Evolutionary conservation across 306 rosid species (phyloP), one percentile per base, ranked within the genome.

Genomic region (Inga oerstediana): DNA sequence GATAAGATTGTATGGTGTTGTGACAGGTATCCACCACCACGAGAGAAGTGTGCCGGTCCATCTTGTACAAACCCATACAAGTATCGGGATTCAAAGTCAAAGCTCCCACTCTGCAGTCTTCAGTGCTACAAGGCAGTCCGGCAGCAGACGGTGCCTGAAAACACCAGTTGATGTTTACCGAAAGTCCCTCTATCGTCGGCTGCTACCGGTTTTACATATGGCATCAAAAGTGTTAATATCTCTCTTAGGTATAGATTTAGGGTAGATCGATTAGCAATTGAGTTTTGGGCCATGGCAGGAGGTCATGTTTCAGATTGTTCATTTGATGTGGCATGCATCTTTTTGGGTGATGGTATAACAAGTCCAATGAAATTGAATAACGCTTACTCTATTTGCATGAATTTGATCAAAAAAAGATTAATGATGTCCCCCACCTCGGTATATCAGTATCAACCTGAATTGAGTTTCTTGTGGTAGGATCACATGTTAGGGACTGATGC

Each of bases 81-180:
- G 87, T 97, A 94, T 82, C 91, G 95, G 87, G 94, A 94, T 89
- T 97, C 98, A 13, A 90, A 91, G 86, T 85, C 91, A 10, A 91
- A 92, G 87, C 93, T 92, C 78, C 97, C 98, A 79, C 97, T 96
- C 74, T 96, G 99, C 90, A 92, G 98, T 89, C 95, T 96, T 30
- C 77, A 86, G 86, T 94, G 98, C 89, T 94, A 96, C 91, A 92
- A 91, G 88, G 92, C 94, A 73, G 81, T 92, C 79, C 90, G 84
- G 79, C 89, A 70, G 80, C 85, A 85, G 84, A 62, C 10, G 73
- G 76, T 35, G 3, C 65, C 88, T 32, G 90, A 81, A 81, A 82
- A 90, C 75, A 81, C 71, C 32, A n/a, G 89, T 82, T 91, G 79
- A 86, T 82, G 85, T 82, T 58, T 85, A 37, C 71, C 75, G 12